A percentile compares a stretch with the other conserved stretches of the same genome.
Conservation (phyloP, 2,329 filamentous ascomycete species). For the Emergomyces orientalis region DNA sequence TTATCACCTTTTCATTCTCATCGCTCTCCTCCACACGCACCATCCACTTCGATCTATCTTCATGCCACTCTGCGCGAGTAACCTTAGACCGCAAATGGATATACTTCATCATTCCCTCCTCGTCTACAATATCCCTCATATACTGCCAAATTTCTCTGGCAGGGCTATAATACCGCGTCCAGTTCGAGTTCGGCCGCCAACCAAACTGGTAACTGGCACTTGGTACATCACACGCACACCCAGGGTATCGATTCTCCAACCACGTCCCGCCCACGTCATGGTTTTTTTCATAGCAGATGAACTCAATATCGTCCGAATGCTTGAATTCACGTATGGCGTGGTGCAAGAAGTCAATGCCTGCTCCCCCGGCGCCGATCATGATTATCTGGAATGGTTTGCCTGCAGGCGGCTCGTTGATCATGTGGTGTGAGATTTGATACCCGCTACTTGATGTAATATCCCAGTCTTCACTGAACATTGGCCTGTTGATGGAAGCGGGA, state of each 20-base stretch:
- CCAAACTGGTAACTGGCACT: slow-evolving; percentile 61
- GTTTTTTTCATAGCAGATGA: slow-evolving; percentile 26
- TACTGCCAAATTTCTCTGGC: slow-evolving; percentile 60
- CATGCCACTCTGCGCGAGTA: slow-evolving; percentile 47
- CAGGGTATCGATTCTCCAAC: slow-evolving; percentile 45
- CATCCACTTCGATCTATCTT: slow-evolving; percentile 30
- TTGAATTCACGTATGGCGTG: slow-evolving; percentile 13
- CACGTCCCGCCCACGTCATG: slow-evolving; percentile 31
- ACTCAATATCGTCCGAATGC: slow-evolving; percentile 15
- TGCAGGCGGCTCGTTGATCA: slow-evolving; percentile 14
- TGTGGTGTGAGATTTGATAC: slow-evolving; percentile 13
- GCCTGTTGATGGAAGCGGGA: slow-evolving; percentile 12
- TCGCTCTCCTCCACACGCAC: slow-evolving; percentile 18
- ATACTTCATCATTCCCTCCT: slow-evolving; percentile 56
- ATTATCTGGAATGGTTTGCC: slow-evolving; percentile 15
- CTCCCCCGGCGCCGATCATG: slow-evolving; percentile 16
- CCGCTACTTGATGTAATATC: slow-evolving; percentile 11
- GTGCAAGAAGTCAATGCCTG: slow-evolving; percentile 18
- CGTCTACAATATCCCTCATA: slow-evolving; percentile 53
- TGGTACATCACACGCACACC: slow-evolving; percentile 59
- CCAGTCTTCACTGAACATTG: slow-evolving; percentile 14
- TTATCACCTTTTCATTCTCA: slow-evolving; percentile 14
- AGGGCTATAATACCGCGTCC: slow-evolving; percentile 59
- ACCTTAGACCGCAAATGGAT: slow-evolving; percentile 50
- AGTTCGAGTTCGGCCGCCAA: slow-evolving; percentile 58